Evolutionary conservation across 2,329 filamentous ascomycete species (phyloP).

Genomic region (Magnaporthiopsis rhizophila): DNA sequence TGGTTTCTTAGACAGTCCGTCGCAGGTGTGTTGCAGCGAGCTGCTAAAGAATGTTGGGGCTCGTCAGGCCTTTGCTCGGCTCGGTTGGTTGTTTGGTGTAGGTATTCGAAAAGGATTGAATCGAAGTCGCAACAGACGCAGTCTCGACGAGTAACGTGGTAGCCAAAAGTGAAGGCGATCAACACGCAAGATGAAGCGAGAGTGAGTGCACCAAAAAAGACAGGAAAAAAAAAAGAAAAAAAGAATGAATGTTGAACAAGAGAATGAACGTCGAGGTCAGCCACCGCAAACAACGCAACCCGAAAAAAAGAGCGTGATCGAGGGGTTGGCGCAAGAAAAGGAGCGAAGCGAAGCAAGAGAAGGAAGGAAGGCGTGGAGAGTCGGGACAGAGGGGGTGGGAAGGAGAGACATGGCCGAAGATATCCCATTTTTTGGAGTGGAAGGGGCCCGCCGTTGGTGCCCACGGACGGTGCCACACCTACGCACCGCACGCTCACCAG

Average conservation of each 20-base stretch:
- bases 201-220: not conserved
- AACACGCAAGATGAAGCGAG: conserved; percentile 8
- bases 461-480: not conserved
- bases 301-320: not conserved
- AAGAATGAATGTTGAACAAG: not conserved
- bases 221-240: not conserved
- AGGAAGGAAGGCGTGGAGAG: not conserved
- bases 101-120: not conserved
- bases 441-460: not conserved
- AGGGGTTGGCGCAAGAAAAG: not conserved
- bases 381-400: not conserved
- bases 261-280: conserved; percentile 5
- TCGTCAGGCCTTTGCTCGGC: too few species aligned
- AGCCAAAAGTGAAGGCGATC: conserved; percentile 9
- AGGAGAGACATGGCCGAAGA: conserved; percentile 1
- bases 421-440: not conserved
- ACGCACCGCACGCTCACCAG: not conserved
- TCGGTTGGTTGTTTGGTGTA: not conserved
- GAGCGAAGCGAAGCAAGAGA: not conserved
- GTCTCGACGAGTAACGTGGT: not conserved
- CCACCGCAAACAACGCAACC: not conserved
- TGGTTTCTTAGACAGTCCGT: too few species aligned
- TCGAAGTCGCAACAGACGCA: not conserved
- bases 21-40: too few species aligned
- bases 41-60: too few species aligned